phyloP scores from a whole-genome alignment of 805 yeast species.

The Teunomyces stri region DNA sequence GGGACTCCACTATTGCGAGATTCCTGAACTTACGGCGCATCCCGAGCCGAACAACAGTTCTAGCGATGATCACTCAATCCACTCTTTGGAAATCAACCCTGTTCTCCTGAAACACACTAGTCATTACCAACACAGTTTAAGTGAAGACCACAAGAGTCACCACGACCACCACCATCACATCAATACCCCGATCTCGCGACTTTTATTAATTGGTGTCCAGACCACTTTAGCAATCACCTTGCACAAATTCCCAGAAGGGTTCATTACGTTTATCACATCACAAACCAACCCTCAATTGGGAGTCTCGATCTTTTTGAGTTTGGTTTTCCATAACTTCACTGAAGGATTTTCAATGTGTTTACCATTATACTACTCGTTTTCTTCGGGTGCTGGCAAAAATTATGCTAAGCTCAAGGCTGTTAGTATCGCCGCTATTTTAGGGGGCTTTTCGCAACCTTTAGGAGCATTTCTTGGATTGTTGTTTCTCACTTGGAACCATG shows the following conservation, averaged over 20 bases:
- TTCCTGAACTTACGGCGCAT: conserved; percentile 27
- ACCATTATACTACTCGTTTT: conserved; percentile 78
- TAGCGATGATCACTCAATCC: not conserved
- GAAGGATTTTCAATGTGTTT: conserved; percentile 95
- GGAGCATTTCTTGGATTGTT: conserved; percentile 77
- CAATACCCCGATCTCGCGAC: conserved; percentile 69
- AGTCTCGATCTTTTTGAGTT: conserved; percentile 74
- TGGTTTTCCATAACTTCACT: conserved; percentile 85
- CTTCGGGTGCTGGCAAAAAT: conserved; percentile 41
- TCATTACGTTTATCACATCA: conserved; percentile 78
- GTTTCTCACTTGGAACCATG: conserved; percentile 38
- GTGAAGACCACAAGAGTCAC: conserved; percentile 25
- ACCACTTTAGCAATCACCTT: conserved; percentile 83
- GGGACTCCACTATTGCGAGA: conserved; percentile 38
- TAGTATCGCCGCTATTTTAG: conserved; percentile 61
- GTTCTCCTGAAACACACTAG: not conserved
- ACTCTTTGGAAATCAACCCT: not conserved
- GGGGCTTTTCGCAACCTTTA: conserved; percentile 83
- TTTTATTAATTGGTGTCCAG: conserved; percentile 87
- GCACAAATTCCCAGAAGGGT: conserved; percentile 95
- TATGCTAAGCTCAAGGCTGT: conserved; percentile 55
- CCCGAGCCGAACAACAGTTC: not conserved
- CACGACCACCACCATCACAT: conserved; percentile 76
- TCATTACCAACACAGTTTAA: conserved; percentile 5
- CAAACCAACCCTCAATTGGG: conserved; percentile 66